Evolutionary conservation across 108 stramenopile species (phyloP).

Genomic region (Nitzschia sp.): DNA sequence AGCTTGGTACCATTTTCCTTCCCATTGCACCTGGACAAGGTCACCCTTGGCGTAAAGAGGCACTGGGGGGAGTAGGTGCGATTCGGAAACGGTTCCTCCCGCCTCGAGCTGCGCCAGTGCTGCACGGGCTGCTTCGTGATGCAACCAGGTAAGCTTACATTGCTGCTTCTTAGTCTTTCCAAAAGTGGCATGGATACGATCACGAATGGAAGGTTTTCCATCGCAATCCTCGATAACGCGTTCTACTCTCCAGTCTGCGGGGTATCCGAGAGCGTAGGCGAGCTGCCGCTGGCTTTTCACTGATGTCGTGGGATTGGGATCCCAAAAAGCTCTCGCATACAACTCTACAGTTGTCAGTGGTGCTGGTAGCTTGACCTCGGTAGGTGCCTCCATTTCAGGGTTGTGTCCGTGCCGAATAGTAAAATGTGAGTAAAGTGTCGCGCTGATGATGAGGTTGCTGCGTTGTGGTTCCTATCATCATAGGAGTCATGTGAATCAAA

Average conservation of each 20-base stretch:
- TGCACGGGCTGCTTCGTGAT: constrained; percentile 51
- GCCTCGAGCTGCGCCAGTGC: constrained; percentile 37
- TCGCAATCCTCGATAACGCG: constrained; percentile 33
- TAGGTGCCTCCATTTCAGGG: background rate
- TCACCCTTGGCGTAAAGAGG: constrained; percentile 72
- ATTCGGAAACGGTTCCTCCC: constrained; percentile 31
- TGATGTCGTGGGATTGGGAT: constrained; percentile 45
- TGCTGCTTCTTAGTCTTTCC: constrained; percentile 33
- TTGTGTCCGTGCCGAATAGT: background rate
- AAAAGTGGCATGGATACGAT: constrained; percentile 49
- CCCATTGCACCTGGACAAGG: constrained; percentile 68
- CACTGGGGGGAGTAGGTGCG: constrained; percentile 58
- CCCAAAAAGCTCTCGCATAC: constrained; percentile 41
- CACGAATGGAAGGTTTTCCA: constrained; percentile 35
- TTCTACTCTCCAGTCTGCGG: constrained; percentile 75
- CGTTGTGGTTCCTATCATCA: too few species aligned
- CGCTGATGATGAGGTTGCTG: too few species aligned
- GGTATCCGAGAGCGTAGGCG: constrained; percentile 82
- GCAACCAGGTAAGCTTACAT: constrained; percentile 39
- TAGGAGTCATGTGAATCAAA: too few species aligned
- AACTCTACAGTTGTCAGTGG: constrained; percentile 32
- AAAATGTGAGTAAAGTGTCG: too few species aligned
- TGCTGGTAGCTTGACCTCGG: constrained; percentile 10
- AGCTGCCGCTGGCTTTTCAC: constrained; percentile 39
- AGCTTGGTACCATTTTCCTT: constrained; percentile 73